phyloP scores from a whole-genome alignment of 208 protist species.

The Leishmania turanica region DNA sequence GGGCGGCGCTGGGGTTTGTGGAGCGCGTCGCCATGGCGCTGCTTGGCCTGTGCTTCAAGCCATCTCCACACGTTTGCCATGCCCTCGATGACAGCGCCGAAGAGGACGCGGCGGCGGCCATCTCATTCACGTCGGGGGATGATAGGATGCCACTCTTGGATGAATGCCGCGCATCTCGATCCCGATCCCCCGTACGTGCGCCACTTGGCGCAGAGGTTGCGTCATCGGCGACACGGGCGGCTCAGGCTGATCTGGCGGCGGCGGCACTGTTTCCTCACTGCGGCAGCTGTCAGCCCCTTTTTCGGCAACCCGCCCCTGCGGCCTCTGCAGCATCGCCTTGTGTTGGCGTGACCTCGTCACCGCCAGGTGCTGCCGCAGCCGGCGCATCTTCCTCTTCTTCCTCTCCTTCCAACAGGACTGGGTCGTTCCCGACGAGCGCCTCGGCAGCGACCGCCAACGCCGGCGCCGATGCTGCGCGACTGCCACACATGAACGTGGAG shows the following conservation, averaged over 20 bases:
- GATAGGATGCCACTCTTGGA: not conserved
- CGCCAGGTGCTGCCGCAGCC: not conserved
- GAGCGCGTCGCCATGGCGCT: constrained; percentile 17
- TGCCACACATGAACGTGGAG: constrained; percentile 53
- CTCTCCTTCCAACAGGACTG: not conserved
- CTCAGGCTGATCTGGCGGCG: not conserved
- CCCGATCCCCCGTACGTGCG: not conserved
- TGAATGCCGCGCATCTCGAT: not conserved
- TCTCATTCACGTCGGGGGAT: not conserved
- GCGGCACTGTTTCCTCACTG: not conserved
- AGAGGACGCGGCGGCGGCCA: not conserved
- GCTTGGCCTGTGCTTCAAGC: constrained; percentile 26
- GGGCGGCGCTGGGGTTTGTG: constrained; percentile 23
- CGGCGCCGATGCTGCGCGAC: not conserved
- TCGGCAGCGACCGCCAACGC: not conserved
- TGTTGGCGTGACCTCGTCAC: not conserved
- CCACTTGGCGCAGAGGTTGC: not conserved
- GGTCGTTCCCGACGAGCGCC: not conserved
- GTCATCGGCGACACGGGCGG: not conserved
- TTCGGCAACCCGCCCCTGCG: not conserved
- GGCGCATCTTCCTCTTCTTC: not conserved
- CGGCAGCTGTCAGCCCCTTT: not conserved
- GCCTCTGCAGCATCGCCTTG: not conserved
- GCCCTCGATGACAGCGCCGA: not conserved
- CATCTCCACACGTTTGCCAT: constrained; percentile 1